Evolutionary conservation across 2,329 filamentous ascomycete genomes (phyloP).

Genomic region (Hypoxylon sp.): DNA sequence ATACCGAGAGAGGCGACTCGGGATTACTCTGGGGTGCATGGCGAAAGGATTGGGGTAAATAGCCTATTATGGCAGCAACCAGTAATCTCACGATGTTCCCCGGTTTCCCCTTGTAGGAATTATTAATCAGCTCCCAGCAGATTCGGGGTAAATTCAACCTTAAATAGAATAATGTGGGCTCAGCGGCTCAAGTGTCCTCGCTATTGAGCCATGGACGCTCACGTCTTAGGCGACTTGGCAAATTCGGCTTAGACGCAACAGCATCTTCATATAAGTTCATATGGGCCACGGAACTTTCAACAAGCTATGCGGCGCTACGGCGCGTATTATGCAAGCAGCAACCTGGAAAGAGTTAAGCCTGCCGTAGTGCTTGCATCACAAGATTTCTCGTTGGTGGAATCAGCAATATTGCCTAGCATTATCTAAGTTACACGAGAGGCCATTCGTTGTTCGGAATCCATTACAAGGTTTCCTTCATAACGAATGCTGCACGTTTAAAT

Average conservation of each 20-base stretch:
- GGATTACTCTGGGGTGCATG: slow-evolving; percentile 46
- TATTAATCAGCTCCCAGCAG: slow-evolving; percentile 12
- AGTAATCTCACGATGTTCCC: slow-evolving; percentile 34
- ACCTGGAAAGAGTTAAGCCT: not conserved
- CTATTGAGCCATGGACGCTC: slow-evolving; percentile 34
- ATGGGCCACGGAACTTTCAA: slow-evolving; percentile 29
- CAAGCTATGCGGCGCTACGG: slow-evolving; percentile 17
- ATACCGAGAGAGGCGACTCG: slow-evolving; percentile 43
- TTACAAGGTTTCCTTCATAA: no score
- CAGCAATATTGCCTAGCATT: no score
- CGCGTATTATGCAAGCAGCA: not conserved
- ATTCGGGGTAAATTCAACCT: slow-evolving; percentile 45
- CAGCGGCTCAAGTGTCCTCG: slow-evolving; percentile 38
- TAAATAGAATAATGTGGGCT: slow-evolving; percentile 27
- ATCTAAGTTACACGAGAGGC: no score
- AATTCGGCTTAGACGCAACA: slow-evolving; percentile 17
- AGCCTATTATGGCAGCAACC: slow-evolving; percentile 47
- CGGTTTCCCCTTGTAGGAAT: slow-evolving; percentile 32
- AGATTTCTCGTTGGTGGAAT: not conserved
- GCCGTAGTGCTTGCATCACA: not conserved
- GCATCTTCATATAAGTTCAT: slow-evolving; percentile 41
- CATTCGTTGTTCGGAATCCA: no score
- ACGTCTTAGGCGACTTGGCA: slow-evolving; percentile 38
- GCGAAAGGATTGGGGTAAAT: slow-evolving; percentile 39
- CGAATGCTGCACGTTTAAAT: no score